Base-by-base conservation (phyloP, 2,329 filamentous ascomycete species). In the Sclerotinia spermophila region DNA sequence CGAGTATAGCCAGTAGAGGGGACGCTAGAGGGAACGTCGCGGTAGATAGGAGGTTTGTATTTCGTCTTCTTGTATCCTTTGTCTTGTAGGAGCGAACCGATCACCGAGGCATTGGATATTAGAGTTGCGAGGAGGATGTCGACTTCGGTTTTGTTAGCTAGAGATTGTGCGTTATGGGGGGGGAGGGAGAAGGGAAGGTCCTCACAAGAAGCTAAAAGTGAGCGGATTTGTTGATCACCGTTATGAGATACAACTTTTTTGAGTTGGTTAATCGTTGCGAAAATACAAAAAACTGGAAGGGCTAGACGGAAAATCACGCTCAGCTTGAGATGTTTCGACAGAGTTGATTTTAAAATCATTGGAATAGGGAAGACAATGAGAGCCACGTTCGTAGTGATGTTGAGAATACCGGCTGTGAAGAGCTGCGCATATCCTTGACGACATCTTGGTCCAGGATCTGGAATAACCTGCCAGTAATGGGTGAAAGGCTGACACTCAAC, bases 31-130 rank as follows among this genome's bases (percentile, higher is more conserved):
- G 24, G 35, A 27, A 62, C 30, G 27, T 68, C 55, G 66, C 53
- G 30, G 35, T 45, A 42, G 51, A 67, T 44, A 15, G 65, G 65
- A 33, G 48, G 44, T 30, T 60, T 90, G 81, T 92, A 97, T 79
- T 94, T 96, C 67, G 86, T 85, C 81, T 96, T 97, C 84, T 98
- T 98, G 67, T 93, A 84, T 38, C 95, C 96, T 67, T 92, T 88
- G 78, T 97, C 95, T 21, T 94, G 88, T 42, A 97, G 89, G 76
- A 98, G 97, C 0, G 94, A 97, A 21, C 94, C 93, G 15, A 98
- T 87, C 0, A 97, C 92, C 30, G 97, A 86, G 11, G 91, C 89
- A 78, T 98, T 99, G n/a, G 95, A 92, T 1, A 95, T 91, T 2
- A 90, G 88, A 0, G 94, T 92, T 17, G 94, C 92, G 66, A 95